Percentiles rank a stretch among this genome's conserved stretches.
These are phyloP conservation scores for Terfezia claveryi DNA, from an alignment of 495 filamentous ascomycete genomes.

Conservation along the genomic window DNA sequence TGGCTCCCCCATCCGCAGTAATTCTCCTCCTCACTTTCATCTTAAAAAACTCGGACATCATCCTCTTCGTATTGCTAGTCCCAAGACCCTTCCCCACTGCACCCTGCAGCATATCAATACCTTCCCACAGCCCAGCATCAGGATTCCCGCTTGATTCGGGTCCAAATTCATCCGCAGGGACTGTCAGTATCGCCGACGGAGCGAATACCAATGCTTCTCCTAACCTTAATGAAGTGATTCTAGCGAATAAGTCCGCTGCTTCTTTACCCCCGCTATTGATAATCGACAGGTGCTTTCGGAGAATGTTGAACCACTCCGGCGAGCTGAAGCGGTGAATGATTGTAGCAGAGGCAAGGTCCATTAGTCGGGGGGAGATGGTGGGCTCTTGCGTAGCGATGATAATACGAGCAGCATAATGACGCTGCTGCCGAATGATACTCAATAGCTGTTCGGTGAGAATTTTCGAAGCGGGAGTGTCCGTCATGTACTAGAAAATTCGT, in stretches of 20 bases:
- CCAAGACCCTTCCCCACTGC: neutral
- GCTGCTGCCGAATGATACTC: constrained; percentile 41
- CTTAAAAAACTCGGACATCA: constrained; percentile 5
- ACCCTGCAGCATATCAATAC: no score
- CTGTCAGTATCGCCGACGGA: constrained; percentile 5
- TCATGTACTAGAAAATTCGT: constrained; percentile 26
- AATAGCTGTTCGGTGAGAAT: constrained; percentile 40
- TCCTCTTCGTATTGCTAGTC: neutral
- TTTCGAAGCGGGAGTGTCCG: constrained; percentile 22
- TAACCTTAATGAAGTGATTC: constrained; percentile 10
- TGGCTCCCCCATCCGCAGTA: constrained; percentile 8
- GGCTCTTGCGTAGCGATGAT: constrained; percentile 64
- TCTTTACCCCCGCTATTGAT: neutral
- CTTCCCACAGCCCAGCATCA: no score
- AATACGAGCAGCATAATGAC: constrained; percentile 41
- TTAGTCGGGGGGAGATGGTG: constrained; percentile 42
- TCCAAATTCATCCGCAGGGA: neutral
- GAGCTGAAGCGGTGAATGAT: constrained; percentile 55
- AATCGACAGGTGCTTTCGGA: constrained; percentile 37
- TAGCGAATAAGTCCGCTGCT: constrained; percentile 6
- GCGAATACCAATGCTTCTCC: constrained; percentile 19
- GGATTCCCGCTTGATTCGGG: no score
- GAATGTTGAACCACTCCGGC: constrained; percentile 38
- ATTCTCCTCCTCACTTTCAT: constrained; percentile 14
- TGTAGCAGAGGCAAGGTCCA: constrained; percentile 47